These are phyloP conservation scores for Arthrobotrys entomopaga DNA, from an alignment of 2,329 filamentous ascomycete species.

Conservation along the genomic window DNA sequence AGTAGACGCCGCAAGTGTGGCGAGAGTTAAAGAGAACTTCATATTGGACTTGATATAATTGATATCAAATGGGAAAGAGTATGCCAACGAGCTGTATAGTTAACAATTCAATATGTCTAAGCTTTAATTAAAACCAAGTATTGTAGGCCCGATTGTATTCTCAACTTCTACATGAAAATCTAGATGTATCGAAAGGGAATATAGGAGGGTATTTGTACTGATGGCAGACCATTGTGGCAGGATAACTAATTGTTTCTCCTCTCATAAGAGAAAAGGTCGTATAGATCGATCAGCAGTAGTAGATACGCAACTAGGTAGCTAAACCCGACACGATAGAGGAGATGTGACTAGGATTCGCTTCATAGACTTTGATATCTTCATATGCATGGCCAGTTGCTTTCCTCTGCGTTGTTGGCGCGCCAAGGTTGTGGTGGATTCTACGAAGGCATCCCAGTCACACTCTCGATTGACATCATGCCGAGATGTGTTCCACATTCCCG, in stretches of 20 bases:
- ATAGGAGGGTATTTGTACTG: slow-evolving; percentile 34
- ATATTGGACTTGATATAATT: slow-evolving; percentile 11
- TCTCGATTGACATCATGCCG: slow-evolving; percentile 47
- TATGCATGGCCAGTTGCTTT: background rate
- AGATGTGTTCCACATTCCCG: slow-evolving; percentile 48
- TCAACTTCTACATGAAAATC: background rate
- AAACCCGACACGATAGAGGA: slow-evolving; percentile 15
- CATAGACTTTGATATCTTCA: slow-evolving; percentile 28
- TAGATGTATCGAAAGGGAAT: slow-evolving; percentile 15
- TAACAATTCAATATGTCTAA: slow-evolving; percentile 16
- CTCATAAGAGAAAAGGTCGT: background rate
- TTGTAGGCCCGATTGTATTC: background rate
- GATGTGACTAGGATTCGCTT: no score
- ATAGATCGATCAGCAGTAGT: slow-evolving; percentile 30
- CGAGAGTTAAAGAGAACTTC: slow-evolving; percentile 47
- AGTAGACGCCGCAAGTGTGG: slow-evolving; percentile 41
- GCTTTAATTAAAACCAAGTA: background rate
- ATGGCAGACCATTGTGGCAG: background rate
- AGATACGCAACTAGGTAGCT: slow-evolving; percentile 48
- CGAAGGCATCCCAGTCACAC: slow-evolving; percentile 21
- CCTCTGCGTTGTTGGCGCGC: slow-evolving; percentile 41
- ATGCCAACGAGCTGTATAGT: slow-evolving; percentile 21
- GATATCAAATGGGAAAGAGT: slow-evolving; percentile 5
- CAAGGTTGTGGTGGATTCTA: slow-evolving; percentile 44
- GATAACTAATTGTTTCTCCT: no score